phyloP scores from a whole-genome alignment of 192 early-diverging fungal species.

The Coemansia aciculifera region DNA sequence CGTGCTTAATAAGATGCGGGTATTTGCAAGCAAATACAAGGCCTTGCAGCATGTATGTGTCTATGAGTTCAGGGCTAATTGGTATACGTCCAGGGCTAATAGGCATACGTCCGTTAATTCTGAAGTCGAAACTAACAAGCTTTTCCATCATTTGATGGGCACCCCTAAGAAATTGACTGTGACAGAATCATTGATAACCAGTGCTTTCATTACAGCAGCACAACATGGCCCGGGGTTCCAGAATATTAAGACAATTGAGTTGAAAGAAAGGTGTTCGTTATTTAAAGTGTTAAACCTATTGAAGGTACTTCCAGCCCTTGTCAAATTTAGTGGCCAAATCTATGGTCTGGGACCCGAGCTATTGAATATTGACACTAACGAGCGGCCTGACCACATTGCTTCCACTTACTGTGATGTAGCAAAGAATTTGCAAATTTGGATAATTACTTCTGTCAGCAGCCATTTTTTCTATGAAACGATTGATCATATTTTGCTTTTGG shows the following conservation, averaged over 20 bases:
- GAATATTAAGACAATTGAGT: not conserved
- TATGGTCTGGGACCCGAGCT: not conserved
- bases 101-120: not conserved
- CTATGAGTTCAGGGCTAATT: too few relatives aligned
- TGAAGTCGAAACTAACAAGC: not conserved
- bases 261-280: not conserved
- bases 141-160: not conserved
- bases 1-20: not conserved
- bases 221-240: not conserved
- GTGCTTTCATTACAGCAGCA: not conserved
- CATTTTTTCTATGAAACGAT: too few relatives aligned
- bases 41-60: not conserved
- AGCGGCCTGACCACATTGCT: not conserved
- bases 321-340: not conserved
- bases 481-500: not conserved
- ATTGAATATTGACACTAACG: not conserved
- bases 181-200: not conserved
- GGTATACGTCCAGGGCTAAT: too few relatives aligned
- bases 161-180: not conserved
- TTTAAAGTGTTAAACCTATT: not conserved
- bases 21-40: not conserved
- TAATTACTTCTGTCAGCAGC: not conserved
- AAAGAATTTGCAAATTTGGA: not conserved
- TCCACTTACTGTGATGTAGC: not conserved
- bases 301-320: not conserved